Percentiles rank a stretch among this genome's conserved stretches.
phyloP scores from a whole-genome alignment of 768 basidiomycete genomes.

The Tylopilus plumbeoviolaceoides region DNA sequence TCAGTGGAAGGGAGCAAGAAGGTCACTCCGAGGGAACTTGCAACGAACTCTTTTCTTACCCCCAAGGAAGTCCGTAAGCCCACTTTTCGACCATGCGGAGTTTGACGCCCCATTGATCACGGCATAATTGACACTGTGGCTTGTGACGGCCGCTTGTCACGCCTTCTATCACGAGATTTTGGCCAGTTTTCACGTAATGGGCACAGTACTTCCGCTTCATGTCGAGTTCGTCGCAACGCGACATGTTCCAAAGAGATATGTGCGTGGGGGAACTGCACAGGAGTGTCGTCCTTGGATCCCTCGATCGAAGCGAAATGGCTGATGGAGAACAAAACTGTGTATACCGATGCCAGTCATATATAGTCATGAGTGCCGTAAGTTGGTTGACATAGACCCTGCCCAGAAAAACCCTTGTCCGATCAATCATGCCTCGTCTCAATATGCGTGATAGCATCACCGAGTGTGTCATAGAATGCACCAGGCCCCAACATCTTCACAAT shows the following conservation, averaged over 20 bases:
- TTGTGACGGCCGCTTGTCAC: too few species aligned
- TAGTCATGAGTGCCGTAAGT: background rate
- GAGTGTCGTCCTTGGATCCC: background rate
- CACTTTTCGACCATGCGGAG: background rate
- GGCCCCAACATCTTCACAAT: constrained; percentile 40
- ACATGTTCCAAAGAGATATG: background rate
- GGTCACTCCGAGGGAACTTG: background rate
- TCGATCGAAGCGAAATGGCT: background rate
- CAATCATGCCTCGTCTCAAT: constrained; percentile 28
- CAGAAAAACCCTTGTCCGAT: background rate
- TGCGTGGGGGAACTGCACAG: background rate
- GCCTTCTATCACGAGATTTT: too few species aligned
- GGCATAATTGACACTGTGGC: too few species aligned
- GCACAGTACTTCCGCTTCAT: background rate
- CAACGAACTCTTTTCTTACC: background rate
- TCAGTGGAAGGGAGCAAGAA: background rate
- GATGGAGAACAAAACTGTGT: background rate
- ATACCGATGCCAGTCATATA: background rate
- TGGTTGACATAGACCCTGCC: background rate
- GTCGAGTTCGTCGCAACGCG: background rate
- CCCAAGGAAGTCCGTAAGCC: background rate
- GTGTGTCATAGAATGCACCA: constrained; percentile 42
- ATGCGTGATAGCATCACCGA: constrained; percentile 39
- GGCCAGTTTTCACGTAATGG: background rate
- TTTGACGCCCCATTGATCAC: background rate